These are phyloP conservation scores for Apiotrichum akiyoshidainum DNA, from an alignment of 1,284 basidiomycete species.

Conservation along the genomic window DNA sequence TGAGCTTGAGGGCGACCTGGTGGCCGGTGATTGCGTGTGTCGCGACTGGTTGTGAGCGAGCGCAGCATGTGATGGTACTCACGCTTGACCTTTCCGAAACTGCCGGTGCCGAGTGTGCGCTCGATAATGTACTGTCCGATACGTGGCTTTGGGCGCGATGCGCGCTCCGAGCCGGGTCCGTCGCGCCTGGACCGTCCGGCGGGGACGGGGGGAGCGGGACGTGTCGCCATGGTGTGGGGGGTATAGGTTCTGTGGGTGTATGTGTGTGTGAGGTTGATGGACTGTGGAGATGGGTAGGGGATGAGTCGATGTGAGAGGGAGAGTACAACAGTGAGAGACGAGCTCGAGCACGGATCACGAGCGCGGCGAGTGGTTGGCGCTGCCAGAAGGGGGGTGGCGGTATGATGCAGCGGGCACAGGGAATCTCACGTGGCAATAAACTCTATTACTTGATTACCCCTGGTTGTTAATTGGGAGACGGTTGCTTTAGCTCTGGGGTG, in stretches of 20 bases:
- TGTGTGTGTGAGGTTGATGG: conserved; percentile 35
- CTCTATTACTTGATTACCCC: too few species aligned
- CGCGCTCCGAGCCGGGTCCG: conserved; percentile 15
- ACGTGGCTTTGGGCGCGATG: conserved; percentile 36
- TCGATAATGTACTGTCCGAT: conserved; percentile 54
- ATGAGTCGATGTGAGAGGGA: too few species aligned
- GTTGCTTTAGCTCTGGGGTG: too few species aligned
- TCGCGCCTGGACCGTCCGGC: conserved; percentile 18
- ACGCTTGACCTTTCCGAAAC: conserved; percentile 99
- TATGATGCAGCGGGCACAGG: too few species aligned
- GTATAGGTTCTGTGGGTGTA: neutral
- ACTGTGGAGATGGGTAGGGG: conserved; percentile 31
- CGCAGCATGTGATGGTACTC: conserved; percentile 42
- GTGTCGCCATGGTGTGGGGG: conserved; percentile 35
- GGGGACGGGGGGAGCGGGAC: conserved; percentile 45
- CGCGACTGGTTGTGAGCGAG: conserved; percentile 66
- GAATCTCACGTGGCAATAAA: too few species aligned
- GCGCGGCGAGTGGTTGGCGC: too few species aligned
- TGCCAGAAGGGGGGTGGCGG: too few species aligned
- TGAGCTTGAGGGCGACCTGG: conserved; percentile 95
- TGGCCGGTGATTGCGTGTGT: conserved; percentile 91
- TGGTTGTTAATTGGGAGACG: too few species aligned
- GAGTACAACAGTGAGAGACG: too few species aligned
- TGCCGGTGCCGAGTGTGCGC: conserved; percentile 63
- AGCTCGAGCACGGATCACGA: too few species aligned